Percentiles rank a stretch among this genome's conserved stretches.
phyloP scores from a whole-genome alignment of 345 rosid genomes.

The Citrus trifoliata region DNA sequence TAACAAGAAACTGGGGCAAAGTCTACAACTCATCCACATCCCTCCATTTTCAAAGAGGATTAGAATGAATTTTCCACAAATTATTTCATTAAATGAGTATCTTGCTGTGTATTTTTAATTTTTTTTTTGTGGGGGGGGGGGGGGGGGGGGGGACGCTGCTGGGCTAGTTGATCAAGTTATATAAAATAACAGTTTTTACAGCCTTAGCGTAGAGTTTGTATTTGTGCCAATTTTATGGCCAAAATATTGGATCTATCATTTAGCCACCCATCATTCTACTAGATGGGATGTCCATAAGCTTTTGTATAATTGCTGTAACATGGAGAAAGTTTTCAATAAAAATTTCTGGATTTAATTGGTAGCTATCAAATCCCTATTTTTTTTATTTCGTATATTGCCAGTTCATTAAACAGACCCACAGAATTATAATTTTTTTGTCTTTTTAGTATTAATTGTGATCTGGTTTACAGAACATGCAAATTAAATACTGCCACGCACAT shows the following conservation, averaged over 20 bases:
- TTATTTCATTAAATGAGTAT: neutral
- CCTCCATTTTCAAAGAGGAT: neutral
- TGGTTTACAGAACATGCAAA: too few species aligned
- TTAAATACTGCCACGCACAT: neutral
- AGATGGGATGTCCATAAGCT: slow-evolving; percentile 18
- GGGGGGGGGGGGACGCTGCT: too few species aligned
- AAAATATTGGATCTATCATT: neutral
- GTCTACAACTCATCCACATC: neutral
- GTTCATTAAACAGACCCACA: too few species aligned
- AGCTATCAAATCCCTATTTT: too few species aligned
- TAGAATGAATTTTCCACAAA: neutral
- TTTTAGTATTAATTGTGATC: too few species aligned
- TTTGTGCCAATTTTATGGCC: neutral
- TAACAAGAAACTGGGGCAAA: neutral
- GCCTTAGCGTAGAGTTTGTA: neutral
- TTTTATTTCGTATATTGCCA: too few species aligned
- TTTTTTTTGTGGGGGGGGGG: neutral
- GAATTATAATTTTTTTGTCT: too few species aligned
- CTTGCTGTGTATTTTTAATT: neutral
- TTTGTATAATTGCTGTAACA: slow-evolving; percentile 10
- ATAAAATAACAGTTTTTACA: neutral
- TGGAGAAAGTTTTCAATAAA: neutral
- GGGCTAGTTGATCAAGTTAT: slow-evolving; percentile 2
- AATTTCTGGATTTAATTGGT: too few species aligned
- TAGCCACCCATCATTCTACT: slow-evolving; percentile 1